A percentile compares a stretch with the other conserved stretches of the same genome.
Evolutionary conservation across 192 early-diverging fungal species (phyloP).

Genomic region (Coemansia sp.): DNA sequence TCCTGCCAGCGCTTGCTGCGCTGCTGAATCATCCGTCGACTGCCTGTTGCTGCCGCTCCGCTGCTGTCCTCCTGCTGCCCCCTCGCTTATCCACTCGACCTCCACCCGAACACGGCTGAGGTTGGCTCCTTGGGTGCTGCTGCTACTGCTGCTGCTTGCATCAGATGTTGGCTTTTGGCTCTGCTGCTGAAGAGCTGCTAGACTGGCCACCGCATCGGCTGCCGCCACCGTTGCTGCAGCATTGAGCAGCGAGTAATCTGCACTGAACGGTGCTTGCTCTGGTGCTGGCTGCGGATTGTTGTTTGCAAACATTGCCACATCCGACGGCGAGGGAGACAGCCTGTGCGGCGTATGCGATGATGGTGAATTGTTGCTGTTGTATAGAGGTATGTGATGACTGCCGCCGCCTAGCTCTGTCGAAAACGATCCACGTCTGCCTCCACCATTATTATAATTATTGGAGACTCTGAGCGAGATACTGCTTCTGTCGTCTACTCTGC

Average conservation of each 20-base stretch:
- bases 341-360: conserved; percentile 14
- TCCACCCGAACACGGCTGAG: conserved; percentile 40
- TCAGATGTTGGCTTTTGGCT: neutral
- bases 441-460: neutral
- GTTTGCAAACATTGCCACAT: conserved; percentile 44
- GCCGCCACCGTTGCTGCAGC: conserved; percentile 29
- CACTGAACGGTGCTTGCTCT: neutral
- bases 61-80: conserved; percentile 4
- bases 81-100: conserved; percentile 44
- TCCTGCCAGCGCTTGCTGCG: conserved; percentile 7
- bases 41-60: conserved; percentile 12
- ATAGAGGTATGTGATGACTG: neutral
- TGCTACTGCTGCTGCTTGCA: neutral
- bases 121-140: neutral
- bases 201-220: conserved; percentile 18
- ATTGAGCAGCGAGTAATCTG: conserved; percentile 24
- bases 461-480: conserved; percentile 3
- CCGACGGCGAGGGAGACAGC: conserved; percentile 41
- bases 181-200: conserved; percentile 14
- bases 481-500: neutral
- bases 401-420: conserved; percentile 13
- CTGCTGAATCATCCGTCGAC: conserved; percentile 23
- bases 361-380: conserved; percentile 6
- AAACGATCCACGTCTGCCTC: conserved; percentile 26
- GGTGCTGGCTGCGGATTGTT: neutral